Evolutionary conservation across 2,329 filamentous ascomycete genomes (phyloP), one percentile per base, ranked within the genome.

Genomic region (Cladosporium austrohemisphaericum): DNA sequence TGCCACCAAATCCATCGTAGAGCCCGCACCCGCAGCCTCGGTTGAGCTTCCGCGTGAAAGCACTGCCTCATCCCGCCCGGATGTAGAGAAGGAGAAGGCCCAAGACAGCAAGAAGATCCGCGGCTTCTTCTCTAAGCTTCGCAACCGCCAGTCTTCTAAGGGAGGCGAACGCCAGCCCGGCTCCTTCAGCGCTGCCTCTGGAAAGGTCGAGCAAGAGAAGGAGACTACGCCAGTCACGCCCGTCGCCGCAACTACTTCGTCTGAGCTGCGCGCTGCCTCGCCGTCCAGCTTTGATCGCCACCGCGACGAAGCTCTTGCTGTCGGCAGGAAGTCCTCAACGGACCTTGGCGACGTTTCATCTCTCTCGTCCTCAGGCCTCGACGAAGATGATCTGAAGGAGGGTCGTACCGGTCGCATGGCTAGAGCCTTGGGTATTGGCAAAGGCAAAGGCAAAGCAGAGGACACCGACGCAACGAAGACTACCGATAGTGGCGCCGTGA

Each of bases 321-420:
- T 9, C 25, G 52, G n/a, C 29, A 33, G n/a, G 46, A 60, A 49
- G 45, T 52, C 5, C 32, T 44, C 41, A 13, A 23, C 31, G 3
- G 29, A 32, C 29, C 41, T 44, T 20, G 18, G 23, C 23, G 57
- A 60, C 32, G 56, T 57, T 40, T 64, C 60, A 8, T 64, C 61
- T 3, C 50, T 52, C 14, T 54, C 51, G 31, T 54, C 52, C 28
- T 62, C 61, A 5, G 59, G 57, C 25, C 53, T 54, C 16, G 64
- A 67, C 6, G 61, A 66, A 25, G 60, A 63, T 2, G 59, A 63
- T 13, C 14, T 60, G 26, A 26, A 51, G 2, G 59, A 59, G 8
- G 65, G 65, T n/a, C 60, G 64, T 14, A 55, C 52, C n/a, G 60
- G 59, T 7, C 49, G 57, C 14, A 43, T 55, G 72, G 74, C 7